A percentile compares a stretch with the other conserved stretches of the same genome.
Evolutionary conservation across 371 early-diverging fungal species (phyloP).

Genomic region (Smittium mucronatum): DNA sequence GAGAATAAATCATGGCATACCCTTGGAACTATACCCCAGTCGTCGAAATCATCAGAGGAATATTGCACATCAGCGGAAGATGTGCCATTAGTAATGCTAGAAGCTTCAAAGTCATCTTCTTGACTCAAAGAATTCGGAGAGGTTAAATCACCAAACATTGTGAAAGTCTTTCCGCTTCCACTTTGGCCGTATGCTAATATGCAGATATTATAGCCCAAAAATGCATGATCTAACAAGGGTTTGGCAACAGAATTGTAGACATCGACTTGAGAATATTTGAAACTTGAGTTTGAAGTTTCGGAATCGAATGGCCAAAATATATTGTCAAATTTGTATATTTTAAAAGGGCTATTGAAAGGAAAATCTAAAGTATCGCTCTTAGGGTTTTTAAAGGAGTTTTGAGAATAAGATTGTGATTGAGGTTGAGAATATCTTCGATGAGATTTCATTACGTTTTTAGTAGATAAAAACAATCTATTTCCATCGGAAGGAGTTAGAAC

Average conservation of each 20-base stretch:
- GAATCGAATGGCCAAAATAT: not conserved
- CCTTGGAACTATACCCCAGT: not conserved
- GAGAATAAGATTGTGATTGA: not conserved
- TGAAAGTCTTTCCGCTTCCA: slow-evolving; percentile 83
- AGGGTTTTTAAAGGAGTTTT: not conserved
- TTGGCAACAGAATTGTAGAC: not conserved
- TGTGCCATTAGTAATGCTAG: slow-evolving; percentile 43
- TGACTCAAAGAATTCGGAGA: slow-evolving; percentile 71
- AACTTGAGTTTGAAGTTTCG: not conserved
- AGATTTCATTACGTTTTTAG: not conserved
- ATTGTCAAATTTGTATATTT: not conserved
- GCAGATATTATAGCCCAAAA: slow-evolving; percentile 41
- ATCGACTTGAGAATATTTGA: not conserved
- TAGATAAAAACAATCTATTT: not conserved
- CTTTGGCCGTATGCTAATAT: slow-evolving; percentile 96
- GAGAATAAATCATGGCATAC: not conserved
- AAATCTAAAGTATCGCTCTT: not conserved
- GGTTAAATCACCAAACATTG: slow-evolving; percentile 42
- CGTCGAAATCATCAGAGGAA: not conserved
- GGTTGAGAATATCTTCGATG: not conserved
- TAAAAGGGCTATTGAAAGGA: not conserved
- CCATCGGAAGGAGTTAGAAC: not conserved
- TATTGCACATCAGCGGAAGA: not conserved
- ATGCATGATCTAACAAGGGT: not conserved
- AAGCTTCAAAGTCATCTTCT: slow-evolving; percentile 37